Base-by-base conservation (phyloP, 345 rosid genomes). In the Dimocarpus longan region DNA sequence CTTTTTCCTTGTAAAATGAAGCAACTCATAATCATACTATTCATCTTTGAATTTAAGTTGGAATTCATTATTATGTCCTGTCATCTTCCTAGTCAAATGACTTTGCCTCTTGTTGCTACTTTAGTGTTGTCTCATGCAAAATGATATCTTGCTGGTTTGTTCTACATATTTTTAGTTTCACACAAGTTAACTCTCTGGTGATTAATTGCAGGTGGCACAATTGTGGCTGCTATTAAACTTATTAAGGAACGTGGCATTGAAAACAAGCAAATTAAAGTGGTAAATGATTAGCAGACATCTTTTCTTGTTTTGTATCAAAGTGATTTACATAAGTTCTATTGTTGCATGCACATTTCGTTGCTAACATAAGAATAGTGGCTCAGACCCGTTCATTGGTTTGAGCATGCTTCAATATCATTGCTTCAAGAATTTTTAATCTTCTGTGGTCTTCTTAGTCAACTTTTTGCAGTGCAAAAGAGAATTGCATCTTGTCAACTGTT, bases 211-310 rank as follows among this genome's bases (percentile, higher is more conserved):
- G 98, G 98, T 11, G 96, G 99, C 76, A 93, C 98, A 21, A 88
- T 95, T 78, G 90, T 92, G 78, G 94, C 97, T 21, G 95, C 97
- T 1, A 74, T 95, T 66, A 79, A 88, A 54, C 93, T 93, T 54
- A 70, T 95, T 76, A 90, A 84, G 86, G 91, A 92, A 78, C 84
- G 88, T 71, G 98, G 96, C 64, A 82, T 92, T 73, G 87, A 85
- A 56, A 88, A 87, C 84, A 89, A 88, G 81, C 97, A 92, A 84
- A 91, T 93, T 80, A 95, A 89, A 93, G 96, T 95, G 93, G 99
- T 93, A 89, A 84, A 57, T 71, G 56, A 43, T 40, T 78, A 37
- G 42, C 68, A 68, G 52, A 65, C 18, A 15, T 71, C 71, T 64
- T 44, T 19, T 28, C 50, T 11, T 3, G 37, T 71, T 74, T 77